A percentile compares a stretch with the other conserved stretches of the same genome.
phyloP scores from a whole-genome alignment of 106 monocot species.

The Amphibolis antarctica region DNA sequence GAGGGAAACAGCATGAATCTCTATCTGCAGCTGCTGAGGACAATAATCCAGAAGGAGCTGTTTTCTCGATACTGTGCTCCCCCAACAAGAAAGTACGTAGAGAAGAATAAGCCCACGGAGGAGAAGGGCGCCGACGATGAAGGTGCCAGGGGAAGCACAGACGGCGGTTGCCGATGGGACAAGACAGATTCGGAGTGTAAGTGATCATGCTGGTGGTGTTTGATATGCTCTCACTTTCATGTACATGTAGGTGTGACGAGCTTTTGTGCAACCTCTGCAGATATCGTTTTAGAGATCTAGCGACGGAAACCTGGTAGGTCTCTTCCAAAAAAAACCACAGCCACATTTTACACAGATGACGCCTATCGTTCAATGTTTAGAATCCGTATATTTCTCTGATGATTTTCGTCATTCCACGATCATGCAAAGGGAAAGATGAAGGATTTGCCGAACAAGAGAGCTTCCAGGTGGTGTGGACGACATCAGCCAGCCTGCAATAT shows the following conservation, averaged over 20 bases:
- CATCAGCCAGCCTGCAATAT: too few relatives aligned
- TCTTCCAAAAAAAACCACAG: not conserved
- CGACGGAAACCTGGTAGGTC: not conserved
- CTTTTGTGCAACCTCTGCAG: not conserved
- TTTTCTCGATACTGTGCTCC: conserved; percentile 24
- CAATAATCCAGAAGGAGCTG: conserved; percentile 50
- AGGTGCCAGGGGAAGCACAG: conserved; percentile 18
- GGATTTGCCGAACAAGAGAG: too few relatives aligned
- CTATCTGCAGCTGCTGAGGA: conserved; percentile 28
- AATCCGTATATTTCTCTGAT: too few relatives aligned
- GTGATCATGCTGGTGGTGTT: too few relatives aligned
- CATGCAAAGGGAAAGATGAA: too few relatives aligned
- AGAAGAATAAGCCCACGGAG: conserved; percentile 20
- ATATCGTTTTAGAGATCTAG: conserved; percentile 15
- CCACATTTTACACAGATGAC: not conserved
- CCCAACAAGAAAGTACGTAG: conserved; percentile 30
- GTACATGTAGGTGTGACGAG: not conserved
- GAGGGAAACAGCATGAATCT: not conserved
- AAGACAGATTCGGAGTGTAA: conserved; percentile 86
- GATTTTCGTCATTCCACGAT: too few relatives aligned
- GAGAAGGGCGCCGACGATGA: conserved; percentile 7
- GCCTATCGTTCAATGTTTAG: too few relatives aligned
- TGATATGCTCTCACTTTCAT: not conserved
- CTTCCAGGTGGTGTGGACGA: too few relatives aligned
- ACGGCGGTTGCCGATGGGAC: conserved; percentile 46